Conservation (phyloP, 176 grass and related monocot species). For the Cymbopogon citratus region DNA sequence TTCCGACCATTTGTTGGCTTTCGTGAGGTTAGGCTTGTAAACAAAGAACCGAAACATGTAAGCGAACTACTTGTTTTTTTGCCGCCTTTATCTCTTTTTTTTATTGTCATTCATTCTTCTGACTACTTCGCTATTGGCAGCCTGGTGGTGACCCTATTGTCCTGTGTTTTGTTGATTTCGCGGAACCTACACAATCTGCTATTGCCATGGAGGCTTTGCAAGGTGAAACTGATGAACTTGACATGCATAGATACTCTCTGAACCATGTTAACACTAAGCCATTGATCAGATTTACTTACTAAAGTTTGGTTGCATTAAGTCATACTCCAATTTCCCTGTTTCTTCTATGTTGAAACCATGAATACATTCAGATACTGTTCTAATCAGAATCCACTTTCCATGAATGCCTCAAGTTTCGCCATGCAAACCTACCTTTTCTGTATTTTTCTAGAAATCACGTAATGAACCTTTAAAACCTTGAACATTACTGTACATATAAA, state of each 20-base stretch:
- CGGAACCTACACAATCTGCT: conserved; percentile 63
- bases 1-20: conserved; percentile 89
- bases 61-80: conserved; percentile 25
- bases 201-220: conserved; percentile 78
- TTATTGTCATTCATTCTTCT: conserved; percentile 8
- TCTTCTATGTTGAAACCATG: conserved; percentile 8
- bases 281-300: background rate
- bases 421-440: background rate
- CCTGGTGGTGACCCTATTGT: conserved; percentile 67
- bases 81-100: background rate
- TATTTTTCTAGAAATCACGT: background rate
- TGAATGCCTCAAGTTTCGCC: background rate
- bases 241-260: background rate
- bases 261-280: conserved; percentile 7
- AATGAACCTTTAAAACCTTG: background rate
- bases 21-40: conserved; percentile 74
- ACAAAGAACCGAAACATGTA: conserved; percentile 84
- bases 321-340: background rate
- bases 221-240: conserved; percentile 42
- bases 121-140: conserved; percentile 36
- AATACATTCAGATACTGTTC: background rate
- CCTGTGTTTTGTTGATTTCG: conserved; percentile 80
- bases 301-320: conserved; percentile 5
- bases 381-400: background rate
- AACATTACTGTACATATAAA: background rate